Evolutionary conservation across 108 stramenopile genomes (phyloP).

Genomic region (Aurantiochytrium sp.): DNA sequence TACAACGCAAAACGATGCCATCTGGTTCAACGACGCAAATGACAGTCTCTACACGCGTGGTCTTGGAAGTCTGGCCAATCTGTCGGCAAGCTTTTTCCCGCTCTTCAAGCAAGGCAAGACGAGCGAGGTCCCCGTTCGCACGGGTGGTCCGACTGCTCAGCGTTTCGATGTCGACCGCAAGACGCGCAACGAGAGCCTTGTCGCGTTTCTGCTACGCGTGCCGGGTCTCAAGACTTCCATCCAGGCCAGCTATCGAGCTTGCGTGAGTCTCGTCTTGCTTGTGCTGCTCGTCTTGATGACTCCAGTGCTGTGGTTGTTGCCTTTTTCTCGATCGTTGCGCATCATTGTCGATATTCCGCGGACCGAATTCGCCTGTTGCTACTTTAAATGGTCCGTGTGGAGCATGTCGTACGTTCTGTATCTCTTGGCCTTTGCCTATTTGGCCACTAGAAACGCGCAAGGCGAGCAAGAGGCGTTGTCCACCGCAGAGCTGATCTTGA

Average conservation of each 20-base stretch:
- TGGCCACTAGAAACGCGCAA: background rate
- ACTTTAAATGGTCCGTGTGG: slow-evolving; percentile 17
- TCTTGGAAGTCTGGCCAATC: background rate
- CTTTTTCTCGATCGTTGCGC: background rate
- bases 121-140: background rate
- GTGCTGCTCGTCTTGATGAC: background rate
- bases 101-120: background rate
- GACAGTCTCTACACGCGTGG: background rate
- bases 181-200: background rate
- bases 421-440: background rate
- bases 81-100: background rate
- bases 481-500: background rate
- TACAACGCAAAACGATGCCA: background rate
- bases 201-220: background rate
- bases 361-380: background rate
- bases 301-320: background rate
- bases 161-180: background rate
- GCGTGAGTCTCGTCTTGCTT: background rate
- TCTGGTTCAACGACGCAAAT: slow-evolving; percentile 8
- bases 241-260: background rate
- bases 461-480: background rate
- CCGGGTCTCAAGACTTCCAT: background rate
- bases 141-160: background rate
- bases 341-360: background rate
- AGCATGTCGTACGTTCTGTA: background rate